These are phyloP conservation scores for Dipodascopsis tothii DNA, from an alignment of 805 yeast genomes.

Conservation along the genomic window DNA sequence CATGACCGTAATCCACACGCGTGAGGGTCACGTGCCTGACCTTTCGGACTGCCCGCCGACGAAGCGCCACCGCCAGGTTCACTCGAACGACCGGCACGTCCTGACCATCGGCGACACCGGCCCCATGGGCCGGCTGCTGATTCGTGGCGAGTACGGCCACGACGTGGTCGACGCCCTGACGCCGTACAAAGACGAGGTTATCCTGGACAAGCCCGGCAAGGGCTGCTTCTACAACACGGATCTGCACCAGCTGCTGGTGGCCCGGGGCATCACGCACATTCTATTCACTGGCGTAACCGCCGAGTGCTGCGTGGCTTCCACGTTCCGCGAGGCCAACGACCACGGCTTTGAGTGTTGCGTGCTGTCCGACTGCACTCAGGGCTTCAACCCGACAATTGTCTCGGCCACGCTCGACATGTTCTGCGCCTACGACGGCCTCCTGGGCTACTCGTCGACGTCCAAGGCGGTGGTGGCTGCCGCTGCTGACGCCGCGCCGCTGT, in stretches of 20 bases:
- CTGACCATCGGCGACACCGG: slow-evolving; percentile 30
- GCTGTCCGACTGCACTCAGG: slow-evolving; percentile 27
- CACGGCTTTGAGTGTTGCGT: slow-evolving; percentile 32
- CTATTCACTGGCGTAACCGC: slow-evolving; percentile 32
- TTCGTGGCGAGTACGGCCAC: slow-evolving; percentile 32
- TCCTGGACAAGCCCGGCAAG: slow-evolving; percentile 33
- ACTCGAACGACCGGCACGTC: slow-evolving; percentile 23
- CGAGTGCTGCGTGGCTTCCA: slow-evolving; percentile 33
- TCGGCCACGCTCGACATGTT: slow-evolving; percentile 22
- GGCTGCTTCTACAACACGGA: slow-evolving; percentile 33
- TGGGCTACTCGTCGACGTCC: slow-evolving; percentile 24
- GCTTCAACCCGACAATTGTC: slow-evolving; percentile 24
- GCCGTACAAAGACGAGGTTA: slow-evolving; percentile 27
- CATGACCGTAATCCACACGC: slow-evolving; percentile 30
- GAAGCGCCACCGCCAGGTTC: slow-evolving; percentile 27
- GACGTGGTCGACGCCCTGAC: slow-evolving; percentile 31
- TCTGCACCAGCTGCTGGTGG: slow-evolving; percentile 27
- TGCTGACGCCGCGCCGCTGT: slow-evolving; percentile 3
- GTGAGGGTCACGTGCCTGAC: slow-evolving; percentile 31
- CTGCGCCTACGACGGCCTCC: slow-evolving; percentile 27
- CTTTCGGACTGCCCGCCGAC: slow-evolving; percentile 30
- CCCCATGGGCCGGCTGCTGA: slow-evolving; percentile 31
- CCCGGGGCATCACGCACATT: slow-evolving; percentile 30
- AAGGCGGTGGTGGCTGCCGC: slow-evolving; percentile 12
- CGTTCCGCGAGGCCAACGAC: slow-evolving; percentile 33